Base-by-base conservation (phyloP, 2,329 filamentous ascomycete species). In the Penicillium sp. region DNA sequence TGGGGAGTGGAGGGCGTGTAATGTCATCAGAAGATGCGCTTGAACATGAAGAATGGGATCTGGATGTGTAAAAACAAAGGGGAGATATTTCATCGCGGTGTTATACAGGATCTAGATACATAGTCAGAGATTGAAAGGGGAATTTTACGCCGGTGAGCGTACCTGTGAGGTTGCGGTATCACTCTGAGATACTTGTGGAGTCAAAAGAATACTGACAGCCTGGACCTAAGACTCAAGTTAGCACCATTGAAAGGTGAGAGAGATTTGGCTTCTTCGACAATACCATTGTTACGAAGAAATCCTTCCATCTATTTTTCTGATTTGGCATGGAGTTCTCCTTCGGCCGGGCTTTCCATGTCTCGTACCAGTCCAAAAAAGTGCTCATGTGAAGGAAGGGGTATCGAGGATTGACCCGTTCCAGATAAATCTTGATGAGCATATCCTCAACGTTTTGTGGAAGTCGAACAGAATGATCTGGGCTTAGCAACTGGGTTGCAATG, bases 241-340 rank as follows among this genome's bases (percentile, higher is more conserved):
- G 14, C 19, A 56, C 13, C 11, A 19, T 43, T 22, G 8, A 22
- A 25, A 25, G 19, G 13, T 37, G 14, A 10, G 25, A 43, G 1
- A 14, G 22, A 6, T 4, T 8, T 43, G 6, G 8, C 19, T 25
- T 10, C 11, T 25, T 22, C 2, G 22, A 26, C 35, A 33, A 42
- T 61, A 65, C 63, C 61, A 65, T 65, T 25, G 40, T 58, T 6
- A 64, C 54, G 42, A 65, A 65, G 28, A 62, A 65, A n/a, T 55
- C 57, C 48, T 60, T 59, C 63, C 63, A 65, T 62, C 56, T 35
- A 14, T 49, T 48, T 22, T 37, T 49, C 16, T 55, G 45, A 25
- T 51, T 14, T 7, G 43, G 33, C 1, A 26, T n/a, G 8, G 19
- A 49, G n/a, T 53, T 30, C 10, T 14, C 35, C 3, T 43, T 26